phyloP scores from a whole-genome alignment of 768 basidiomycete species.

The Asterophora lycoperdoides region DNA sequence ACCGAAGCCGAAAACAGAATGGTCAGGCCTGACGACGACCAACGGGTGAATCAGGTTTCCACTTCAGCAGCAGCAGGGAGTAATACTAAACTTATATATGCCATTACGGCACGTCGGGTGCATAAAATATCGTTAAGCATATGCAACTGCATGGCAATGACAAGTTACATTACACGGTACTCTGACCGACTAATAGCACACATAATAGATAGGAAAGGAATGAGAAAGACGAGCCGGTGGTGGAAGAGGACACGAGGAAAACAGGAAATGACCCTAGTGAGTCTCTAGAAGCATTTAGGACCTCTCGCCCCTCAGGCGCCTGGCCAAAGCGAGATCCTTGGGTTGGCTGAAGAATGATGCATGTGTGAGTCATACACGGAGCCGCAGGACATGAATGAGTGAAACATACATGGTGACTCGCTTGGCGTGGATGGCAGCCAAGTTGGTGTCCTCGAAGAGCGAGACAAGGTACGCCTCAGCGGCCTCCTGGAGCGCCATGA shows the following conservation, averaged over 20 bases:
- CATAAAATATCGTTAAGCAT: not conserved
- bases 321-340: conserved; percentile 84
- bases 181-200: conserved; percentile 14
- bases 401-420: conserved; percentile 60
- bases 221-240: not conserved
- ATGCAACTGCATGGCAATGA: conserved; percentile 9
- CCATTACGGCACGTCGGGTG: no score
- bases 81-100: no score
- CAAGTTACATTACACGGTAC: conserved; percentile 13
- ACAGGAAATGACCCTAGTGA: not conserved
- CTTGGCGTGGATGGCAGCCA: conserved; percentile 89
- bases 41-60: conserved; percentile 3
- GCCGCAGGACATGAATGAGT: not conserved
- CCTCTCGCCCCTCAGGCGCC: conserved; percentile 83
- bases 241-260: conserved; percentile 2
- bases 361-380: conserved; percentile 16
- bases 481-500: conserved; percentile 91
- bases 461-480: conserved; percentile 88
- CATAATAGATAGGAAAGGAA: conserved; percentile 12
- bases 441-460: conserved; percentile 85
- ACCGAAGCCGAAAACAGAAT: no score
- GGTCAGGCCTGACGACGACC: no score
- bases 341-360: conserved; percentile 53
- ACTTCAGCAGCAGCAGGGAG: not conserved
- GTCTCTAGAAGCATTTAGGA: conserved; percentile 41